These are phyloP conservation scores for Metschnikowia dekortorum DNA, from an alignment of 805 yeast genomes.

Conservation along the genomic window DNA sequence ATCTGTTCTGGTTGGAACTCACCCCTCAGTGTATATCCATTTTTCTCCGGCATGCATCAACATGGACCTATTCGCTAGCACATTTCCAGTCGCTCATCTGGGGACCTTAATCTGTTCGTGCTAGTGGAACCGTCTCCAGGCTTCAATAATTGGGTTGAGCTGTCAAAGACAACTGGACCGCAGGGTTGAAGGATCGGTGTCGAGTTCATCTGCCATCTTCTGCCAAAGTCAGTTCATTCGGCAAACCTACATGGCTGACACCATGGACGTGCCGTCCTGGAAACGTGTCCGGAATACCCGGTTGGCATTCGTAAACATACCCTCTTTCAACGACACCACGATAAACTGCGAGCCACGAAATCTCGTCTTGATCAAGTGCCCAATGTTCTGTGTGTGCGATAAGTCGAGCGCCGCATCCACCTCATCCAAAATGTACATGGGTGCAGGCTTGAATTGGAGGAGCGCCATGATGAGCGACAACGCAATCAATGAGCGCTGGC, in stretches of 20 bases:
- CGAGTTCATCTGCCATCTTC: no score
- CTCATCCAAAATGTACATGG: constrained; percentile 95
- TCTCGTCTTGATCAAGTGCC: constrained; percentile 90
- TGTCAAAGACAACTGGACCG: no score
- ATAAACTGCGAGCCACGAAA: constrained; percentile 95
- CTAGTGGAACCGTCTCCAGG: no score
- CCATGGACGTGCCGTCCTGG: constrained; percentile 95
- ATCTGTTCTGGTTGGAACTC: no score
- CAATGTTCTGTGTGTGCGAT: constrained; percentile 96
- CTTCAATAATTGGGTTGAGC: no score
- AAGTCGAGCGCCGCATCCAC: constrained; percentile 98
- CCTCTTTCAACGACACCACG: constrained; percentile 94
- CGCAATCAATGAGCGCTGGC: constrained; percentile 93
- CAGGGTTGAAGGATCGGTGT: no score
- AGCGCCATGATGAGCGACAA: constrained; percentile 87
- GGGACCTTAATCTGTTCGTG: no score
- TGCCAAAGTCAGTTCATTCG: no score
- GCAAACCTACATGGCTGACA: constrained; percentile 53
- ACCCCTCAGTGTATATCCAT: no score
- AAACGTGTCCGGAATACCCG: constrained; percentile 89
- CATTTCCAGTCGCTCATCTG: no score
- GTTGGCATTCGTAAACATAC: constrained; percentile 97
- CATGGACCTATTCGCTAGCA: no score
- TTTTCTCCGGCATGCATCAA: no score
- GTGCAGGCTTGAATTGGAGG: constrained; percentile 94